Percentiles rank a stretch among this genome's conserved stretches.
Conservation (phyloP, 108 stramenopile genomes). For the Seminavis robusta region DNA sequence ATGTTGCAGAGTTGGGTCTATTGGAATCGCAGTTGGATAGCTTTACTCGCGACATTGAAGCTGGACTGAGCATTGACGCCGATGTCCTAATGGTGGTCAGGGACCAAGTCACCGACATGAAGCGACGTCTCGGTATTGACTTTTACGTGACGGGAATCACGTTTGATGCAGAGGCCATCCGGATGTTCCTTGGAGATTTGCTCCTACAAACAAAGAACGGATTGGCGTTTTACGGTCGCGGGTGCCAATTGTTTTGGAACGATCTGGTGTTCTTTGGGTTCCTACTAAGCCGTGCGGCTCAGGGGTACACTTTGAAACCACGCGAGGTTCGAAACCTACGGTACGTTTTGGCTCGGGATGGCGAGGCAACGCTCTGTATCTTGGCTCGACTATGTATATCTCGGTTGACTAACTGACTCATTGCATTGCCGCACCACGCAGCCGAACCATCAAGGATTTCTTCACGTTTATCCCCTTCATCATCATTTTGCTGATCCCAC, state of each 20-base stretch:
- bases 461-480: slow-evolving; percentile 94
- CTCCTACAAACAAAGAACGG: slow-evolving; percentile 65
- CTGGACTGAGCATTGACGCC: slow-evolving; percentile 56
- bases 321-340: slow-evolving; percentile 92
- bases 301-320: slow-evolving; percentile 93
- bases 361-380: background rate
- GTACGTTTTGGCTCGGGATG: slow-evolving; percentile 34
- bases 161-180: slow-evolving; percentile 72
- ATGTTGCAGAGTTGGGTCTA: slow-evolving; percentile 95
- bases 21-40: slow-evolving; percentile 87
- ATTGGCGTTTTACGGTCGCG: slow-evolving; percentile 82
- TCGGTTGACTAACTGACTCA: slow-evolving; percentile 1
- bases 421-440: slow-evolving; percentile 14
- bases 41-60: slow-evolving; percentile 59
- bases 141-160: slow-evolving; percentile 79
- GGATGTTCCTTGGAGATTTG: slow-evolving; percentile 56
- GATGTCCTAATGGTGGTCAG: slow-evolving; percentile 78
- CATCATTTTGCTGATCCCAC: slow-evolving; percentile 94
- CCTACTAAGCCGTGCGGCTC: slow-evolving; percentile 79
- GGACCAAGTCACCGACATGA: slow-evolving; percentile 86
- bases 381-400: background rate
- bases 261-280: slow-evolving; percentile 80
- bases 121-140: slow-evolving; percentile 89
- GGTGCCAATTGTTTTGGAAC: slow-evolving; percentile 67
- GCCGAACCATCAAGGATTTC: slow-evolving; percentile 93